Evolutionary conservation across 2,329 filamentous ascomycete species (phyloP).

Genomic region (Emydomyces testavorans): DNA sequence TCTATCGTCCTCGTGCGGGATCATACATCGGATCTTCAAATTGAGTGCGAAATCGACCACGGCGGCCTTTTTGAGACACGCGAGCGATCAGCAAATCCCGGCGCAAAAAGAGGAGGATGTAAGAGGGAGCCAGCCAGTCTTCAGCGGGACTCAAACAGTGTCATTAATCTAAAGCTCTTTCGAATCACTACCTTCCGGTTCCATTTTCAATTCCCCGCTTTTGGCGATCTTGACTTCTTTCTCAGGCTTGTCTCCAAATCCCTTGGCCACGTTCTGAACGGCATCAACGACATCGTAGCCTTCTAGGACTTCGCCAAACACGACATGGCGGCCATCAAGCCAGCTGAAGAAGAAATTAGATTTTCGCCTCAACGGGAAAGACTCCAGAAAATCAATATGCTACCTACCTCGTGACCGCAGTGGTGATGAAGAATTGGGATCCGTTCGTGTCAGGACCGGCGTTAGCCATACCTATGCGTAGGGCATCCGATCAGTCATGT

Average conservation of each 20-base stretch:
- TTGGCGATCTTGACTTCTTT: constrained; percentile 53
- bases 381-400: neutral
- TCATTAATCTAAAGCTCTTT: constrained; percentile 47
- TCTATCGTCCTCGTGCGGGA: neutral
- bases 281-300: constrained; percentile 55
- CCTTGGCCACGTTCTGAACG: constrained; percentile 53
- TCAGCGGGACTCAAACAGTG: neutral
- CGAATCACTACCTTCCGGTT: constrained; percentile 53
- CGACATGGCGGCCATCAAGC: constrained; percentile 54
- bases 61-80: constrained; percentile 8
- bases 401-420: constrained; percentile 43
- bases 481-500: neutral
- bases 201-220: constrained; percentile 52
- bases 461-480: constrained; percentile 49
- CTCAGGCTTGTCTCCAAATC: constrained; percentile 44
- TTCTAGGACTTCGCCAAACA: constrained; percentile 58
- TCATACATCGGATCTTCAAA: constrained; percentile 2
- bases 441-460: constrained; percentile 54
- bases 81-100: constrained; percentile 9
- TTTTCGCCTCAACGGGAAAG: neutral
- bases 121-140: neutral
- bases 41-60: constrained; percentile 10
- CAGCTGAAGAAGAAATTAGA: constrained; percentile 31
- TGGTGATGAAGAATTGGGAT: constrained; percentile 58
- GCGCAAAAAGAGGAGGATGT: neutral